These are phyloP conservation scores for Solanum hybrid DNA, from an alignment of 305 asterid species.

Conservation along the genomic window DNA sequence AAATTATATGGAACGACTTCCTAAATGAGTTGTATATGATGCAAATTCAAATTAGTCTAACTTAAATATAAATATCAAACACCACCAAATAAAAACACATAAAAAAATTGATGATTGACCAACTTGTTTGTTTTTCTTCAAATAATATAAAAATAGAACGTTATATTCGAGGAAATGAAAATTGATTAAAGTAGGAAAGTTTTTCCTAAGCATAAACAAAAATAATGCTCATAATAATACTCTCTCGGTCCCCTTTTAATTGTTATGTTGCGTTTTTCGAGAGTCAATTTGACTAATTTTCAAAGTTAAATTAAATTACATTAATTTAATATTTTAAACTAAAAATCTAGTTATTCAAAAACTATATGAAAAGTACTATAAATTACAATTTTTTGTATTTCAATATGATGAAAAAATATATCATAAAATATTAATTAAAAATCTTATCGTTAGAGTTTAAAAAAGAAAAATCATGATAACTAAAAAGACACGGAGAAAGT, in stretches of 20 bases:
- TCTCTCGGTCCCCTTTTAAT: neutral
- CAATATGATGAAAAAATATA: too few species aligned
- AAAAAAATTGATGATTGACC: neutral
- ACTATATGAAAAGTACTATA: fast-evolving
- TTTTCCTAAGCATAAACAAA: neutral
- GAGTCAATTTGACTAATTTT: too few species aligned
- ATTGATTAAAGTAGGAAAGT: neutral
- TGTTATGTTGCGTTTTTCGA: fast-evolving
- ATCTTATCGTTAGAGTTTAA: too few species aligned
- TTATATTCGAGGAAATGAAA: neutral
- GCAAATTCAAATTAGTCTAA: neutral
- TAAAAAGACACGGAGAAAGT: too few species aligned
- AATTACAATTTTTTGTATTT: fast-evolving
- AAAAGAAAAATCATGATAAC: fast-evolving
- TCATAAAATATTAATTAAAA: too few species aligned
- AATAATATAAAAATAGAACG: neutral
- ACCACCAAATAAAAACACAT: neutral
- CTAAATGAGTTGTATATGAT: fast-evolving
- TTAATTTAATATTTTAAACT: too few species aligned
- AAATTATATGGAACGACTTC: fast-evolving
- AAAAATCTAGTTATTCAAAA: fast-evolving
- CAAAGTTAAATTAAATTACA: too few species aligned
- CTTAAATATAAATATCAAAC: neutral
- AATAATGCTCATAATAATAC: neutral
- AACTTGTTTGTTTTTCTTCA: neutral